Evolutionary conservation across 129 eudicot species (phyloP), one percentile per base, ranked within the genome.

Genomic region (Artemisia tridentata): DNA sequence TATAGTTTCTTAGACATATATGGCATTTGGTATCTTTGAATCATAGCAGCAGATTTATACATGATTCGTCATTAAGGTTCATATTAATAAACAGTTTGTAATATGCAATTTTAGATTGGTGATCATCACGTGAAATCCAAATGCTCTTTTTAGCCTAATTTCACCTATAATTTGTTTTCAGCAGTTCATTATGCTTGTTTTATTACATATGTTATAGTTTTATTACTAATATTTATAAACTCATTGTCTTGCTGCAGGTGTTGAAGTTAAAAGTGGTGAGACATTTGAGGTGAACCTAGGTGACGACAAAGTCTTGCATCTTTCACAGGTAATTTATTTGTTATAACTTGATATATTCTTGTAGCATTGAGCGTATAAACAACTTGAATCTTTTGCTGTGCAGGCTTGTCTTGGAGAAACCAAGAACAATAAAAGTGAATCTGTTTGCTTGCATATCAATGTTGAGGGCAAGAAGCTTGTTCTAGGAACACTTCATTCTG

Each of bases 371-470:
- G 18, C 19, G 8, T 48, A 34, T 34, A 45, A 43, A 5, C 11
- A 53, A 65, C 50, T 47, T 38, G 1, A 63, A 38, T 53, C 17
- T 14, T 15, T 15, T 47, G 50, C 21, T 70, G 14, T 20, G 9
- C 65, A 92, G 98, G 98, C 95, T 25, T 81, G 81, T 78, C 84
- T 92, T 60, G 96, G 95, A 29, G 96, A 89, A 75, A 13, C 69
- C 56, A 83, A 88, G 78, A 84, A 81, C 73, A 85, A 70, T 68
- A 86, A 85, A 69, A 79, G 69, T 49, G 95, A 86, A 14, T 64
- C 83, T 71, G 83, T 92, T 73, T 80, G 69, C 78, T 65, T 92
- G 68, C 80, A 45, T 74, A 87, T 81, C 79, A 84, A 72, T 7
- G 68, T 86, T 53, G 81, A 79, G 25, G 90, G 68, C 7, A 85